Conservation (phyloP, 306 rosid species). For the Quercus rubra region DNA sequence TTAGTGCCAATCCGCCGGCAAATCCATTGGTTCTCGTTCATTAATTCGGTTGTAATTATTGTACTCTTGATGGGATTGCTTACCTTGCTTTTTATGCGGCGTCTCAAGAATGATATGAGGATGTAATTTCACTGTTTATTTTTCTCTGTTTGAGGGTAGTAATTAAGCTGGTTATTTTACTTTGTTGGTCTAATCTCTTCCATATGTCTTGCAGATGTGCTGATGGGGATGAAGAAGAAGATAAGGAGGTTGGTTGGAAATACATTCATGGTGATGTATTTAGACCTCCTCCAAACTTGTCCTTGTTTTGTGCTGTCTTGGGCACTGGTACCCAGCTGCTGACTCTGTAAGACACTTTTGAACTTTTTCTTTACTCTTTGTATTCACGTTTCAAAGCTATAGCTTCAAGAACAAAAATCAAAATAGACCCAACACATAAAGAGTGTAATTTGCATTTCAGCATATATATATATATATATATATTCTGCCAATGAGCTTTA, state of each 20-base stretch:
- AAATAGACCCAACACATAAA: too few relatives aligned
- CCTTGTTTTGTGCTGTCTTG: conserved; percentile 69
- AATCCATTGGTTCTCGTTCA: conserved; percentile 80
- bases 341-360: conserved; percentile 58
- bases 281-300: conserved; percentile 58
- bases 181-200: conserved; percentile 22
- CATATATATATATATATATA: neutral
- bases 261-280: conserved; percentile 75
- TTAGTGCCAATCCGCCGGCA: conserved; percentile 49
- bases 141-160: neutral
- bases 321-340: conserved; percentile 87
- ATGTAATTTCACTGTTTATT: conserved; percentile 46
- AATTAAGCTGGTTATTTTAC: neutral
- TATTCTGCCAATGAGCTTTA: neutral
- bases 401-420: neutral
- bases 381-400: conserved; percentile 3
- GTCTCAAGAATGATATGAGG: conserved; percentile 69
- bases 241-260: conserved; percentile 81
- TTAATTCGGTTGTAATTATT: conserved; percentile 67
- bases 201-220: conserved; percentile 44
- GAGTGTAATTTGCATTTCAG: too few relatives aligned
- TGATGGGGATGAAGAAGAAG: conserved; percentile 58
- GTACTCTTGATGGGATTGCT: conserved; percentile 74
- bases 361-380: conserved; percentile 19
- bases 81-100: conserved; percentile 58